phyloP scores from a whole-genome alignment of 768 basidiomycete species.

The Auricularia auricula-judae region DNA sequence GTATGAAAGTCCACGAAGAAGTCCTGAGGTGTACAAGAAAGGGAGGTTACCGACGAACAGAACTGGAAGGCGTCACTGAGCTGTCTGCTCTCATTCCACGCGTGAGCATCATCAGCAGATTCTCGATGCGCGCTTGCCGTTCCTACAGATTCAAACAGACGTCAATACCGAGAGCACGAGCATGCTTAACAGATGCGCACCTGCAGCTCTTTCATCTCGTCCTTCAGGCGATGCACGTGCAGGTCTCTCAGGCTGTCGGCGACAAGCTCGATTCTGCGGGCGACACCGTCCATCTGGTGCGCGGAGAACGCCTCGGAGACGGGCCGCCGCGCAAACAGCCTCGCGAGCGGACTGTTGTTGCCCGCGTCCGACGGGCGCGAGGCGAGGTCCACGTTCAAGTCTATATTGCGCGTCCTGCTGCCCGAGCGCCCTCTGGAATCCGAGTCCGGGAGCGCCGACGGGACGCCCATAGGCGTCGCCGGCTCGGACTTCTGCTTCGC shows the following conservation, averaged over 20 bases:
- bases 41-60: not conserved
- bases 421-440: conserved; percentile 18
- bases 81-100: conserved; percentile 12
- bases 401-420: conserved; percentile 2
- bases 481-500: conserved; percentile 14
- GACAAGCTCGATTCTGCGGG: conserved; percentile 41
- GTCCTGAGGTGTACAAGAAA: not conserved
- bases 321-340: conserved; percentile 12
- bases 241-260: conserved; percentile 52
- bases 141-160: conserved; percentile 6
- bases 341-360: conserved; percentile 15
- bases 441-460: conserved; percentile 31
- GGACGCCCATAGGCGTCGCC: conserved; percentile 36
- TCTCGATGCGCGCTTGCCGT: conserved; percentile 19
- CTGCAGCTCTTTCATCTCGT: conserved; percentile 78
- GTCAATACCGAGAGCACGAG: too few species aligned
- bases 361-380: not conserved
- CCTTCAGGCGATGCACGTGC: conserved; percentile 56
- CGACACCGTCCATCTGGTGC: not conserved
- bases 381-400: conserved; percentile 1
- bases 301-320: conserved; percentile 1
- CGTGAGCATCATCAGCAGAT: conserved; percentile 16
- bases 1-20: too few species aligned
- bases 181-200: conserved; percentile 23
- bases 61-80: not conserved